These are phyloP conservation scores for Marvania coccoides DNA, from an alignment of 139 green algal genomes.

Conservation along the genomic window DNA sequence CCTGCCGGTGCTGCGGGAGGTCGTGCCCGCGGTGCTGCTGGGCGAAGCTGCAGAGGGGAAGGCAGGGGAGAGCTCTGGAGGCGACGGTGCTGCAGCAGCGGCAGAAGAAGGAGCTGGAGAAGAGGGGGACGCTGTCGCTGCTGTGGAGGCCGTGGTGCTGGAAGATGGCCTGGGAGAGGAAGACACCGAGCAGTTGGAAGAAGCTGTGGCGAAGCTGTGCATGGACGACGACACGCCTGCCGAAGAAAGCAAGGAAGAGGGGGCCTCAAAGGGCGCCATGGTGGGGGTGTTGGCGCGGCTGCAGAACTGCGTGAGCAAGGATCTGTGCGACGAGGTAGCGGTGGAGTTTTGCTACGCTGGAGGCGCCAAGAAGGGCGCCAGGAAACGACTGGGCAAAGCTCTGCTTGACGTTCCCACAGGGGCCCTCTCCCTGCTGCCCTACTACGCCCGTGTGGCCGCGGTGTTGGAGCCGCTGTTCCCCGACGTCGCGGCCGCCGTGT, in stretches of 20 bases:
- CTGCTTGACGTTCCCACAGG: slow-evolving; percentile 60
- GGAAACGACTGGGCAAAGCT: slow-evolving; percentile 44
- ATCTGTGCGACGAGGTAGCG: slow-evolving; percentile 72
- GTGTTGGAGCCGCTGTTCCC: slow-evolving; percentile 69
- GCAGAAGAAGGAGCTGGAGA: not conserved
- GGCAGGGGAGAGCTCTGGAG: not conserved
- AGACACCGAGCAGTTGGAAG: not conserved
- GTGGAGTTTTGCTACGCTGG: slow-evolving; percentile 81
- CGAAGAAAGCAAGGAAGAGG: slow-evolving; percentile 4
- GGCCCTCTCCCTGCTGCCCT: slow-evolving; percentile 74
- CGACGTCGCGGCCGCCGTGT: slow-evolving; percentile 57
- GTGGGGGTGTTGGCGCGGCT: slow-evolving; percentile 69
- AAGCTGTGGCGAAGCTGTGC: no score
- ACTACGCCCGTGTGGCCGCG: slow-evolving; percentile 70
- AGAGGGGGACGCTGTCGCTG: not conserved
- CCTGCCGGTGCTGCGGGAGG: slow-evolving; percentile 65
- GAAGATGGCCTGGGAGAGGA: not conserved
- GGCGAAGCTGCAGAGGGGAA: slow-evolving; percentile 10
- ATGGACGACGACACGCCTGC: not conserved
- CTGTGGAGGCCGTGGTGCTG: not conserved
- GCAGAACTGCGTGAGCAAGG: slow-evolving; percentile 56
- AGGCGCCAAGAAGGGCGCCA: slow-evolving; percentile 56
- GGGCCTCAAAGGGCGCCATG: slow-evolving; percentile 16
- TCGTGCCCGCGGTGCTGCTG: slow-evolving; percentile 79
- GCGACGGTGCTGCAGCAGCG: no score